Percentiles rank a stretch among this genome's conserved stretches.
phyloP scores from a whole-genome alignment of 2,329 filamentous ascomycete species.

The Zymoseptoria passerinii region DNA sequence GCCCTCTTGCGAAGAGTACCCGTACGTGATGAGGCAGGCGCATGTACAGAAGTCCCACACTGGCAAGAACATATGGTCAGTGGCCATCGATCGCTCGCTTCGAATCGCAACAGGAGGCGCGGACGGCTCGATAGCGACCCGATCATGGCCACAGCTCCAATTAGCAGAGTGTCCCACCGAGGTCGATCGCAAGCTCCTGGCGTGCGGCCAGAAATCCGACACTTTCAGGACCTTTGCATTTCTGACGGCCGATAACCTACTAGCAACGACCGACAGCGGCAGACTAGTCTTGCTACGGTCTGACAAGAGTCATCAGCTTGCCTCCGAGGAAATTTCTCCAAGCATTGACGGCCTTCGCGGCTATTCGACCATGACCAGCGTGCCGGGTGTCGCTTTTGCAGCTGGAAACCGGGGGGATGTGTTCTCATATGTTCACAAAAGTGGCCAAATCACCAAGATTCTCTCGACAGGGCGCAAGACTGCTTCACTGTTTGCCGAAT shows the following conservation, averaged over 20 bases:
- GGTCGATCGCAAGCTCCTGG: slow-evolving; percentile 1
- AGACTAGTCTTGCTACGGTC: slow-evolving; percentile 41
- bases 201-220: slow-evolving; percentile 29
- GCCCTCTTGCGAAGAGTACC: background rate
- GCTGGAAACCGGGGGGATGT: slow-evolving; percentile 40
- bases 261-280: slow-evolving; percentile 53
- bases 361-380: slow-evolving; percentile 40
- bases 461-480: slow-evolving; percentile 32
- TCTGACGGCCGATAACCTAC: slow-evolving; percentile 43
- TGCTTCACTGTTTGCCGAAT: slow-evolving; percentile 13
- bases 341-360: slow-evolving; percentile 34
- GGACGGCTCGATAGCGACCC: slow-evolving; percentile 56
- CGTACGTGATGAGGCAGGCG: slow-evolving; percentile 42
- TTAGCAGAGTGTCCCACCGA: background rate
- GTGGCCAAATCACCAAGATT: slow-evolving; percentile 20
- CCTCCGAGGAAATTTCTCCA: background rate
- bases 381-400: slow-evolving; percentile 37
- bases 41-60: slow-evolving; percentile 57
- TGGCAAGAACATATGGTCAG: slow-evolving; percentile 89
- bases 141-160: slow-evolving; percentile 20
- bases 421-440: slow-evolving; percentile 29
- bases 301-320: slow-evolving; percentile 24
- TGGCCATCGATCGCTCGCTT: slow-evolving; percentile 33
- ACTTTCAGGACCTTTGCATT: slow-evolving; percentile 58
- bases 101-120: slow-evolving; percentile 65